These are phyloP conservation scores for Colletotrichum sp. DNA, from an alignment of 2,329 filamentous ascomycete species.

Conservation along the genomic window DNA sequence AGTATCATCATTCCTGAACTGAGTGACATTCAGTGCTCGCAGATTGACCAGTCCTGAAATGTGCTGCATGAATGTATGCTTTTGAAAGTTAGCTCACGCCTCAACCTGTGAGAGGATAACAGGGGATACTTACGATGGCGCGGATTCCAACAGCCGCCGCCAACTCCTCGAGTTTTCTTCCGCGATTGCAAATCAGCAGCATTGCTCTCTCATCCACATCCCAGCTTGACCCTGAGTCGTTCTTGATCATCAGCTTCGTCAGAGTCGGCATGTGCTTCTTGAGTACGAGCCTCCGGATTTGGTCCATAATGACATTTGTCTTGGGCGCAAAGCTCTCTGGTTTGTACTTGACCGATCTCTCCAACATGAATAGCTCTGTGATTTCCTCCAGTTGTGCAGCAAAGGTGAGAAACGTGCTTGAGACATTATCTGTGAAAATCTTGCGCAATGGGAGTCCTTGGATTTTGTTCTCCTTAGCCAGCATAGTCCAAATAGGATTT, in stretches of 20 bases:
- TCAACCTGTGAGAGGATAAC: neutral
- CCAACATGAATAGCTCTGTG: slow-evolving; percentile 65
- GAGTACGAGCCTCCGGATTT: slow-evolving; percentile 62
- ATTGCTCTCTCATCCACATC: slow-evolving; percentile 61
- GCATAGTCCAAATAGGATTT: slow-evolving; percentile 61
- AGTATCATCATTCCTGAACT: slow-evolving; percentile 60
- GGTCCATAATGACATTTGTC: slow-evolving; percentile 56
- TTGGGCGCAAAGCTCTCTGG: slow-evolving; percentile 58
- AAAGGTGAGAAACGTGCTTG: slow-evolving; percentile 57
- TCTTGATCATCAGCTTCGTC: slow-evolving; percentile 64
- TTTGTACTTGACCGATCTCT: slow-evolving; percentile 55
- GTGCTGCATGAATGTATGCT: slow-evolving; percentile 65
- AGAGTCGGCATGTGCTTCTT: slow-evolving; percentile 62
- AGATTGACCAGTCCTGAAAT: slow-evolving; percentile 53
- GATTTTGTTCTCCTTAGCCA: slow-evolving; percentile 59
- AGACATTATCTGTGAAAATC: slow-evolving; percentile 70
- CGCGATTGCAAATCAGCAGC: slow-evolving; percentile 56
- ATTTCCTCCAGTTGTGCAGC: slow-evolving; percentile 58
- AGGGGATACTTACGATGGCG: slow-evolving; percentile 53
- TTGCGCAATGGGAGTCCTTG: slow-evolving; percentile 58
- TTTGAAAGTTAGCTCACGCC: slow-evolving; percentile 9
- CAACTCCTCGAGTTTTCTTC: slow-evolving; percentile 58
- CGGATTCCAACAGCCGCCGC: slow-evolving; percentile 59
- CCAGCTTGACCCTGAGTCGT: slow-evolving; percentile 59
- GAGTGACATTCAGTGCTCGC: slow-evolving; percentile 60